A percentile compares a stretch with the other conserved stretches of the same genome.
Conservation (phyloP, 305 asterid genomes). For the Fraxinus ornus region DNA sequence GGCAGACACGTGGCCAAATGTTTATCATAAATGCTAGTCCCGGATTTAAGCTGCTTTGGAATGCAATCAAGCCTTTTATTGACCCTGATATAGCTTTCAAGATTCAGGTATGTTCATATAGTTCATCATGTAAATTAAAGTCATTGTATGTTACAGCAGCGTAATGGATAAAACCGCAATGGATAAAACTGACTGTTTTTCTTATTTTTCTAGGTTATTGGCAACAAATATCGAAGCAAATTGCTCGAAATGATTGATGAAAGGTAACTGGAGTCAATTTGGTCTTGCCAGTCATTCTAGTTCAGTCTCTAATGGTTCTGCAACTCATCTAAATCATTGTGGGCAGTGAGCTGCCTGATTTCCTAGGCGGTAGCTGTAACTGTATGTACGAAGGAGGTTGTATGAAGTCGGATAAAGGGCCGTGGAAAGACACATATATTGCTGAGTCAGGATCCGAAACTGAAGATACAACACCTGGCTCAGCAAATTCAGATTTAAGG, state of each 20-base stretch:
- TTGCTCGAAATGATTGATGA: conserved; percentile 49
- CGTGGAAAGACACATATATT: conserved; percentile 34
- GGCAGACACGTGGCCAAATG: conserved; percentile 52
- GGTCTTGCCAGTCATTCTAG: neutral
- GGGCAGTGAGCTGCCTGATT: conserved; percentile 48
- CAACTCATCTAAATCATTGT: neutral
- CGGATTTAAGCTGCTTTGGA: conserved; percentile 57
- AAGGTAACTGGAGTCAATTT: conserved; percentile 29
- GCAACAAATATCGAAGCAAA: conserved; percentile 39
- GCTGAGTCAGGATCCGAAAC: conserved; percentile 17
- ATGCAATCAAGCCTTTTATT: conserved; percentile 49
- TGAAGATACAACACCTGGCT: neutral
- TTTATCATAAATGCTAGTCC: conserved; percentile 54
- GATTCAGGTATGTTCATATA: conserved; percentile 39
- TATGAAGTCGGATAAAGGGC: conserved; percentile 48
- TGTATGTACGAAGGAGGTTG: conserved; percentile 47
- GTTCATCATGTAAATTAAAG: neutral
- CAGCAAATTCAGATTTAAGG: neutral
- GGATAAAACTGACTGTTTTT: neutral
- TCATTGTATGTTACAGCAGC: neutral
- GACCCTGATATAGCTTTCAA: conserved; percentile 47
- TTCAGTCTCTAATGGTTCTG: neutral
- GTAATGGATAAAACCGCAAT: too few species aligned
- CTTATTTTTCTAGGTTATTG: conserved; percentile 40
- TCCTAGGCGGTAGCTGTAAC: conserved; percentile 44